Base-by-base conservation (phyloP, 2,329 filamentous ascomycete species). In the Paecilomyces sp. region DNA sequence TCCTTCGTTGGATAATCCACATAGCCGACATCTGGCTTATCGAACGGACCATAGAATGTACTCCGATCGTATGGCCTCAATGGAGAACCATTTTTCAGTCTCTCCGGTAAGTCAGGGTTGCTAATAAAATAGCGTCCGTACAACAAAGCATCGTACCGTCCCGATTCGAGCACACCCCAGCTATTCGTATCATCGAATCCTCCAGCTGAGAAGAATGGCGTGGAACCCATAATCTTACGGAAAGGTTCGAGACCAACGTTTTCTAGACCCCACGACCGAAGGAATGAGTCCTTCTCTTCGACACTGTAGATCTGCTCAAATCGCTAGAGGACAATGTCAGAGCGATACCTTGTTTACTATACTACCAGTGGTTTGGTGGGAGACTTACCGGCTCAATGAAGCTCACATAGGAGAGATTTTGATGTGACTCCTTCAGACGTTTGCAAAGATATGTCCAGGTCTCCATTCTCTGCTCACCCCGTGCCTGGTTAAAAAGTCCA, bases 151-250 rank as follows among this genome's bases (percentile, higher is more conserved):
- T 83, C 80, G 57, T 80, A 81, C 28, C 69, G 74, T 2, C 76
- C 76, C 1, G 77, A 72, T 61, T 82, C 80, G 11, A 83, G 65
- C 50, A 81, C 76, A 1, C 78, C 80, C 73, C 77, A 81, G 0
- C 75, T 76, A 62, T 83, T 85, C 41, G 72, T 73, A 51, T 83
- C 75, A 57, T 81, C 74, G 70, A 80, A 86, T 0, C 83, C 83
- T 5, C 83, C 83, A 0, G 80, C 82, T 0, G 82, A 79, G 62
- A 86, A 78, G 70, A 85, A 83, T 0, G 82, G 82, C 0, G 82
- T 82, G 5, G 73, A 69, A 1, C 77, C 78, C 57, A 83, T 80
- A 60, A 85, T 84, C 11, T 76, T 63, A 22, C 81, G 78, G 65
- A 84, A 83, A 2, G 72, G 59, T 7, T 74, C 74, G 1, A 84